Evolutionary conservation across 2,329 filamentous ascomycete species (phyloP), one percentile per base, ranked within the genome.

Genomic region (Colletotrichum incanum): DNA sequence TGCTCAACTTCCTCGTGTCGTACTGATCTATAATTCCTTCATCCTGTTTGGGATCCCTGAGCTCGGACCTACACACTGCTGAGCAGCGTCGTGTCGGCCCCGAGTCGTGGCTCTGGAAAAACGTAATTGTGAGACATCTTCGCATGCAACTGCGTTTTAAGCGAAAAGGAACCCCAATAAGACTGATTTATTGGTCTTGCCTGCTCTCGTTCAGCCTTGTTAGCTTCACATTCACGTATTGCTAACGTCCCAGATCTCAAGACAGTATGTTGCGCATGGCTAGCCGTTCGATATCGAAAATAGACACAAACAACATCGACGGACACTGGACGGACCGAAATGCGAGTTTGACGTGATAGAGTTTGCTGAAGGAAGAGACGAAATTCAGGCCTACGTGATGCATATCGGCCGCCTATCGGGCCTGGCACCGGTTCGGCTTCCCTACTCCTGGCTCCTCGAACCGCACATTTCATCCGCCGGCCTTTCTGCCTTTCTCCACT

Each of bases 281-380:
- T 5, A 28, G 59, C 11, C 59, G 31, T 47, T 50, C 8, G 20
- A 26, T 50, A 45, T 12, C 47, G 31, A 20, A 50, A 39, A 47
- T 39, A 62, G 16, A 50, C n/a, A 16, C n/a, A 61, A 5, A 1
- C 28, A 4, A 7, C 43, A 14, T 37, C 8, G 39, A 61, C n/a
- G 6, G 7, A 23, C 31, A 39, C 34, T 26, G 31, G 41, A 20
- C 18, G 6, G 31, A 2, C 41, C 6, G 14, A 20, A 50, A 59
- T 11, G 16, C 12, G 26, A n/a, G 23, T 50, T 54, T 45, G 65
- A 62, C 55, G n/a, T 39, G 28, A 7, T 23, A 8, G 59, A 61
- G 47, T 71, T 56, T 71, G 47, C 68, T 28, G 49, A 62, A 66
- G 16, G 23, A 70, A 61, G 47, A 54, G 56, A 67, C 26, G 65